Conservation (phyloP, 139 green algal species). For the Chlorella sorokiniana region DNA sequence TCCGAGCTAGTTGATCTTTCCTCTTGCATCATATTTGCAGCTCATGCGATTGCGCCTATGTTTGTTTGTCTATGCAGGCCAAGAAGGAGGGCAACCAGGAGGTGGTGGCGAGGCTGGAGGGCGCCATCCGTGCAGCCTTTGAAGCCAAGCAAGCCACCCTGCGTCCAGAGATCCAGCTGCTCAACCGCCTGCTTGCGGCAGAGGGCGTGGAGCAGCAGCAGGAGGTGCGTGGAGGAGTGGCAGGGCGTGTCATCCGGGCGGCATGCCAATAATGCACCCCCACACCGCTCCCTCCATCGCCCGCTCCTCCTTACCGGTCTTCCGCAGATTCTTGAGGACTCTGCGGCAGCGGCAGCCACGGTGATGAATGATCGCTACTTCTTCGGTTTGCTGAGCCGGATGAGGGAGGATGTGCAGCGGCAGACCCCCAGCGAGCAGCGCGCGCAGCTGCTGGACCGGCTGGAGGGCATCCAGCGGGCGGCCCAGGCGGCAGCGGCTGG, state of each 20-base stretch:
- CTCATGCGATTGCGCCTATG: background rate
- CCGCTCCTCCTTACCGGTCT: background rate
- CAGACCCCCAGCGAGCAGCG: background rate
- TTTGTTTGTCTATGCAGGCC: slow-evolving; percentile 1
- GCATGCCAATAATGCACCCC: too few species aligned
- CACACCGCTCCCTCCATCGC: background rate
- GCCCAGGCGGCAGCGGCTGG: background rate
- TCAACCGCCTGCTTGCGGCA: slow-evolving; percentile 41
- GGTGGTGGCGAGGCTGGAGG: slow-evolving; percentile 52
- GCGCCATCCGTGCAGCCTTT: slow-evolving; percentile 51
- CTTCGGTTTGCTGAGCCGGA: slow-evolving; percentile 55
- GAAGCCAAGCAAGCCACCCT: slow-evolving; percentile 69
- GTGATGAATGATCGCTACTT: slow-evolving; percentile 62
- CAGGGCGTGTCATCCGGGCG: too few species aligned
- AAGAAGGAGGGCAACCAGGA: slow-evolving; percentile 59
- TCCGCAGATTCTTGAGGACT: slow-evolving; percentile 20
- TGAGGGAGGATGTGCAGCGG: slow-evolving; percentile 14
- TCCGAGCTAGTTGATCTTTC: too few species aligned
- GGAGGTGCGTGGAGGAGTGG: background rate
- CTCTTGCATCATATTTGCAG: background rate
- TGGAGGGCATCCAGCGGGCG: slow-evolving; percentile 1
- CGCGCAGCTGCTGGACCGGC: background rate
- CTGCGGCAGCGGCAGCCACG: slow-evolving; percentile 9
- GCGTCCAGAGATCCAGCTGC: slow-evolving; percentile 66
- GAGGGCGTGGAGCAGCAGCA: slow-evolving; percentile 7